Base-by-base conservation (phyloP, 108 stramenopile genomes). In the Poteriospumella lacustris region DNA sequence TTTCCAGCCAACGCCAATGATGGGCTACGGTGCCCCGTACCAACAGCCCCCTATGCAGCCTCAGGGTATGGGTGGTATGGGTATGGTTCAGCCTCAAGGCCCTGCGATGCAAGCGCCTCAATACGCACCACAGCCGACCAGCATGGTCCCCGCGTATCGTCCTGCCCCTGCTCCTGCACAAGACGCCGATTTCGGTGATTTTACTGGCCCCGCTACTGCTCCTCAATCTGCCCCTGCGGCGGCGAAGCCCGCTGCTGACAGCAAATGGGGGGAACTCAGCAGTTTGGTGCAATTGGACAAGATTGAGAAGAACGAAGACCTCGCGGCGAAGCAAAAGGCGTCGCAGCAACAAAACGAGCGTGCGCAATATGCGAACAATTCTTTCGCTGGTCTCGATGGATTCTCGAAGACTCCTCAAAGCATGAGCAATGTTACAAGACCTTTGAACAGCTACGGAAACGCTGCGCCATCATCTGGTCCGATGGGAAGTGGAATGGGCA, bases 331-430 rank as follows among this genome's bases (percentile, higher is more conserved):
- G 9, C 40, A 36, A 5, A 73, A 73, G 47, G 31, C 28, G 70
- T 5, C 36, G 31, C 9, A 39, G 5, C 36, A 26, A 29, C 41
- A 39, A 5, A 12, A 3, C 43, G 36, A 24, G 5, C 5, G 40
- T 29, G 3, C 5, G 15, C 9, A 3, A 19, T 64, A 64, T 64
- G 60, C 60, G 28, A 64, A 77, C 12, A 59, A 58, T 1, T 2
- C 76, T 28, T 77, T 77, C 42, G 58, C 76, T 58, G 76, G 76
- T 24, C 42, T 77, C 3, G 76, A 77, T 40, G 76, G 76, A 28
- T 77, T 77, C 36, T 77, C 76, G n/a, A 64, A 58, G 59, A 2
- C 60, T 3, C 60, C 33, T 0, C 58, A 62, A 29, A 44, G 29
- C 76, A 77, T 77, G 76, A 12, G 60, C 12, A 3, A 19, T 5